Base-by-base conservation (phyloP, 192 early-diverging fungal genomes). In the Coemansia sp. region DNA sequence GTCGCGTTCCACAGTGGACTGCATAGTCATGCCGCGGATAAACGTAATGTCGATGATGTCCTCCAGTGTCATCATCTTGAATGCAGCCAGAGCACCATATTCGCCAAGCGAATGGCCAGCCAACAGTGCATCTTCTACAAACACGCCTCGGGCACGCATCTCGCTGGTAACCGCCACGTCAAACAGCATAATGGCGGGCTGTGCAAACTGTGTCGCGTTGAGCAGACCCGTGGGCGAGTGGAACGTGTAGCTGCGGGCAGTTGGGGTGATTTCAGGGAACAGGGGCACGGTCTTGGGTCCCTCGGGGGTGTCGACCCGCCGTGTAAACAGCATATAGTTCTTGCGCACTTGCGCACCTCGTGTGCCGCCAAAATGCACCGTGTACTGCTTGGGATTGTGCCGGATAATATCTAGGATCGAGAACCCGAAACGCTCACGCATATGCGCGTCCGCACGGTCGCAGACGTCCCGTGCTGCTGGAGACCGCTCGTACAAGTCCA, bases 11-110 rank as follows among this genome's bases (percentile, higher is more conserved):
- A 97, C 95, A 15, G 92, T 89, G 37, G 88, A 80, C 82, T 96
- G 95, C 95, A 97, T 96, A n/a, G 93, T 94, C 90, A 94, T 91
- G 61, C 95, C 95, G 67, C 95, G 89, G 82, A 93, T 91, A 78
- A 97, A 96, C 18, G 91, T 90, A 18, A 97, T 87, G 59, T 96
- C 93, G 38, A 94, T 85, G 9, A 94, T 67, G 18, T 86, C 82
- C 65, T 94, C 90, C 50, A 94, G 82, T 14, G 86, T 78, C 19
- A 96, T 77, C 3, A 92, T 84, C 53, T 87, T 90, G 42, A 94
- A 82, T 20, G 93, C 80, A 3, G 91, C 84, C 53, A 97, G 77
- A 16, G 89, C 93, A 63, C 93, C 91, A 67, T 95, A 96, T 62
- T 97, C 95, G 78, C 95, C 95, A 51, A 97, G 83, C 57, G 91